phyloP scores from a whole-genome alignment of 1,139 yeast genomes.

The Sporopachydermia cereana region DNA sequence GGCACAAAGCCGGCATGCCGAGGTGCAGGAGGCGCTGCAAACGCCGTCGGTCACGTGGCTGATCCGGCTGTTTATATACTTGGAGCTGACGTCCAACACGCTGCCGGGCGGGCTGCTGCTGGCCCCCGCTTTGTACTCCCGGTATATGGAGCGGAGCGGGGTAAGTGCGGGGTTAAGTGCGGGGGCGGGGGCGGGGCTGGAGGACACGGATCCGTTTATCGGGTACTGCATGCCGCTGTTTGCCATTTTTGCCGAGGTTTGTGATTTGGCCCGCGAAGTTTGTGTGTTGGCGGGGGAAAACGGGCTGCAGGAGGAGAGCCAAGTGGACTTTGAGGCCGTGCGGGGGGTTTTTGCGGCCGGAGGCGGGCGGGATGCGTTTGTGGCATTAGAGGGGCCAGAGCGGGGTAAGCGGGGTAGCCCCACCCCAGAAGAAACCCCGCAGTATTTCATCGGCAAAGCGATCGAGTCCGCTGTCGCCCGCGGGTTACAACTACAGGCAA shows the following conservation, averaged over 20 bases:
- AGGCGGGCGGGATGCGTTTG: background rate
- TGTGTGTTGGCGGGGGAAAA: background rate
- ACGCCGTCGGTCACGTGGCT: background rate
- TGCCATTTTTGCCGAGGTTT: conserved; percentile 1
- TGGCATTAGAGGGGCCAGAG: background rate
- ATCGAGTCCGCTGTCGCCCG: background rate
- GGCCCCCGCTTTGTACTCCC: background rate
- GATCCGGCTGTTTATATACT: conserved; percentile 3
- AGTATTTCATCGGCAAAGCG: background rate
- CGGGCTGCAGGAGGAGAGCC: background rate
- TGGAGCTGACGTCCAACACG: conserved; percentile 1
- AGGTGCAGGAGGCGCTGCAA: background rate
- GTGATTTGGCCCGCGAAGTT: background rate
- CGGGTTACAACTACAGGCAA: background rate
- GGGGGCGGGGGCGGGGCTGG: background rate
- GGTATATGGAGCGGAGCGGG: background rate
- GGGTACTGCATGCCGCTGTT: conserved; percentile 5
- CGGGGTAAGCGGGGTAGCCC: background rate
- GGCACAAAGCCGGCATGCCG: background rate
- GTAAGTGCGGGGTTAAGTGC: background rate
- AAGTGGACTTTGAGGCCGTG: background rate
- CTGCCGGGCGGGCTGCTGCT: conserved; percentile 1
- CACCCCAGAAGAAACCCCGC: background rate
- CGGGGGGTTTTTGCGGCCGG: background rate
- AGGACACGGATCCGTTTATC: background rate